Percentiles rank a stretch among this genome's conserved stretches.
These are phyloP conservation scores for Lophiotrema nucula DNA, from an alignment of 495 filamentous ascomycete genomes.

Conservation along the genomic window DNA sequence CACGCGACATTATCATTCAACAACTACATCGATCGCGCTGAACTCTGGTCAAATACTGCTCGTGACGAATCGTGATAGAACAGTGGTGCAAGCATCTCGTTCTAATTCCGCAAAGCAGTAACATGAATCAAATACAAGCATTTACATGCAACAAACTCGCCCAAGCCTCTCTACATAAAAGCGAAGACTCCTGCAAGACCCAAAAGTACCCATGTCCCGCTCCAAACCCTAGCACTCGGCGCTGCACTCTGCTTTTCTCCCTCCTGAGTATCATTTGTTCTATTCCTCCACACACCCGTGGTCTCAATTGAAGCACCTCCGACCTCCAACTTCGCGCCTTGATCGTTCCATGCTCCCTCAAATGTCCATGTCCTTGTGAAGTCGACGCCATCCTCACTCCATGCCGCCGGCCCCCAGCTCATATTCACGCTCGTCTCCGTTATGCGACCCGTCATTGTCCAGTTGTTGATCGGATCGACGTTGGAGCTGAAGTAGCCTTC, in stretches of 20 bases:
- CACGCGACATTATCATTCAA: no score
- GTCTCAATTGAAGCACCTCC: not conserved
- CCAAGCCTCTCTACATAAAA: not conserved
- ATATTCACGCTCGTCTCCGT: not conserved
- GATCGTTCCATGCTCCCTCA: not conserved
- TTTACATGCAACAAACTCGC: not conserved
- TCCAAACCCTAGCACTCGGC: not conserved
- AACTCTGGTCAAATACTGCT: no score
- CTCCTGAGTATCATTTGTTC: not conserved
- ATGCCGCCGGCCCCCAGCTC: not conserved
- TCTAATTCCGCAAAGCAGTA: no score
- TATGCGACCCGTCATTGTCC: conserved; percentile 1
- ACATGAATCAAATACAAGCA: no score
- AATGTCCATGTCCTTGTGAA: not conserved
- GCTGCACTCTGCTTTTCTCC: not conserved
- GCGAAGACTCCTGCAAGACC: not conserved
- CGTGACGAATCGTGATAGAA: no score
- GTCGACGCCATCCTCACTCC: not conserved
- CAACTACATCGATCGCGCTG: no score
- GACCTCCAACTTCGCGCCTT: not conserved
- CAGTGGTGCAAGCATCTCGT: no score
- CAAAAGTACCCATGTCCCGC: not conserved
- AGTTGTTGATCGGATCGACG: not conserved
- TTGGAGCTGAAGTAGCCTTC: not conserved
- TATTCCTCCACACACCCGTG: not conserved